Base-by-base conservation (phyloP, 306 rosid species). In the Vigna angularis region DNA sequence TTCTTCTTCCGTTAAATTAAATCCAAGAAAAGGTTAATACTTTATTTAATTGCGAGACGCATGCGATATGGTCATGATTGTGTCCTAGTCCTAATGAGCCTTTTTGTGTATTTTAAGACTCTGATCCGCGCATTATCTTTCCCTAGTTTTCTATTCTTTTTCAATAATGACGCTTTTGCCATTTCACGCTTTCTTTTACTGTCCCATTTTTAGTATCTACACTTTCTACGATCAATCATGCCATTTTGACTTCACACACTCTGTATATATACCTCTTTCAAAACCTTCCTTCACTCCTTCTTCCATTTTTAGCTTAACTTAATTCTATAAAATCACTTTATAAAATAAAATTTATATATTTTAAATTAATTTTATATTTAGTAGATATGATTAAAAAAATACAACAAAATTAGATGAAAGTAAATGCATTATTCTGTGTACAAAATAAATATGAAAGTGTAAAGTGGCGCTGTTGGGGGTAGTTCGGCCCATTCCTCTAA, bases 51-150 rank as follows among this genome's bases (percentile, higher is more conserved):
- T 82, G 84, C 73, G 91, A 83, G 88, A 76, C 98, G 98, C 98
- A 94, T 94, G 98, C 98, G 82, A 85, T 81, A 83, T 84, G 80
- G 82, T 90, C 69, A 91, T 94, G 89, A 94, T 94, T 90, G 86
- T 90, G 97, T 91, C 86, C 87, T 85, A 45, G 92, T 86, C 86
- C 56, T 44, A 65, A 65, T 66, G 72, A 79, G 6, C 87, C 89
- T 89, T 89, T 36, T 78, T 79, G 87, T 87, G 82, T 81, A 83
- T 89, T 87, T 79, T 85, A 85, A 86, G 91, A 90, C 87, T 86
- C 91, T 78, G 44, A 62, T 78, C 82, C 64, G 49, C 49, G 49
- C 49, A 45, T 45, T 45, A 45, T 45, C 49, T 45, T 45, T 4
- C 15, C 48, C 34, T 51, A 30, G 1, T 32, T 10, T 81, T 86